Evolutionary conservation across 208 protist species (phyloP), one percentile per base, ranked within the genome.

Genomic region (Wallacemonas sp.): DNA sequence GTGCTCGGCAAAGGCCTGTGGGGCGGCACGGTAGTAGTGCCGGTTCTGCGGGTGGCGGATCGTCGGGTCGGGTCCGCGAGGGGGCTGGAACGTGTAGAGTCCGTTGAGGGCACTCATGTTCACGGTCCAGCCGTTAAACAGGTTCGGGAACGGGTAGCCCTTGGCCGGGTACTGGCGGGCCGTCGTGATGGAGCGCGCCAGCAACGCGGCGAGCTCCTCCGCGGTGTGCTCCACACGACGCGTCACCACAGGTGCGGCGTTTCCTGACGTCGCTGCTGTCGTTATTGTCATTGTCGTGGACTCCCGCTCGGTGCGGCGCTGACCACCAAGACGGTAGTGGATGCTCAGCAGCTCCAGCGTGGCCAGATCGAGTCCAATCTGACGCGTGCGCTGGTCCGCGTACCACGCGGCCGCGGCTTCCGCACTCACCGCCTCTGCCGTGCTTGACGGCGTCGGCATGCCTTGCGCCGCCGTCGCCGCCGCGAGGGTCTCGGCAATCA

Each of bases 1-100:
- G 49, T 91, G 73, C 54, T 73, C 62, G 26, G 76, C 85, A 72
- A 93, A 90, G 11, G 77, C 81, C 61, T 95, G 90, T 23, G 90
- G 86, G 1, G 86, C 65, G 28, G 76, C 79, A 36, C 83, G 84
- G 65, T 92, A 93, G 45, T 72, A 65, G 29, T 64, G 67, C 3
- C 75, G 45, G 16, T 74, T 93, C 23, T 49, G 20, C 5, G 90
- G 90, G 55, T 95, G 89, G 18, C 67, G 48, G 23, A 77, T 45
- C 20, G 72, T 49, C 29, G 66, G 64, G 25, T 66, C 59, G 11
- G 72, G 68, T 3, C 38, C 48, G 2, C 73, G 28, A 8, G 57
- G 55, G 18, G 54, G 74, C 1, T 63, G 70, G 31, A 81, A 81
- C 28, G 41, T 31, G 61, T 81, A 81, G 42, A 81, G 42, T n/a